Conservation (phyloP, 1,139 yeast genomes). For the Diutina neorugosa region DNA sequence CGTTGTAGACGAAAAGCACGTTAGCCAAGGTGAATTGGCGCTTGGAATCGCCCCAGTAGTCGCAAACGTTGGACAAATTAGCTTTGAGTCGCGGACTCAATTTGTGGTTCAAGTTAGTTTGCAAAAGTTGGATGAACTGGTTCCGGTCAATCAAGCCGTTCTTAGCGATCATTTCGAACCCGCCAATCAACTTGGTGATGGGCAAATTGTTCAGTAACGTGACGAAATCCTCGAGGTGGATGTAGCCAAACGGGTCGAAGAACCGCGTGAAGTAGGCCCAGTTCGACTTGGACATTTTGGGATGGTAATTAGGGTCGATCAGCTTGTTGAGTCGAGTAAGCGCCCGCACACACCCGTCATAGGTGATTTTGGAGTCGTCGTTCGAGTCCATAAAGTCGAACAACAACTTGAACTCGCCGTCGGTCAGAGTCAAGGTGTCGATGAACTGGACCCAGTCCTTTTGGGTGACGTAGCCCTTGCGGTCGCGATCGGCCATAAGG, state of each 20-base stretch:
- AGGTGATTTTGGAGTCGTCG: constrained; percentile 15
- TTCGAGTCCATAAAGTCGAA: constrained; percentile 31
- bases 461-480: constrained; percentile 50
- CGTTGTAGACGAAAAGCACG: constrained; percentile 30
- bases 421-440: constrained; percentile 38
- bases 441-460: constrained; percentile 51
- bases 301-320: constrained; percentile 32
- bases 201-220: constrained; percentile 33
- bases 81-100: constrained; percentile 26
- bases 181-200: constrained; percentile 34
- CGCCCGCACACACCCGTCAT: constrained; percentile 27
- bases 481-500: constrained; percentile 49
- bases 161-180: constrained; percentile 28
- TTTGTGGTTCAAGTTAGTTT: constrained; percentile 31
- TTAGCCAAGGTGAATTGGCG: constrained; percentile 28
- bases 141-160: constrained; percentile 20
- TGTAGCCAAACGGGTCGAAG: constrained; percentile 29
- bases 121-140: constrained; percentile 23
- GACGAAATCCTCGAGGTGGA: constrained; percentile 29
- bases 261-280: constrained; percentile 33
- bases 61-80: constrained; percentile 24
- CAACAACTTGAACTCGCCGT: constrained; percentile 46
- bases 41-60: constrained; percentile 17
- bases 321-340: constrained; percentile 29
- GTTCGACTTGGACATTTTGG: constrained; percentile 29